Base-by-base conservation (phyloP, 768 basidiomycete genomes). In the Tricholoma bakamatsutake region DNA sequence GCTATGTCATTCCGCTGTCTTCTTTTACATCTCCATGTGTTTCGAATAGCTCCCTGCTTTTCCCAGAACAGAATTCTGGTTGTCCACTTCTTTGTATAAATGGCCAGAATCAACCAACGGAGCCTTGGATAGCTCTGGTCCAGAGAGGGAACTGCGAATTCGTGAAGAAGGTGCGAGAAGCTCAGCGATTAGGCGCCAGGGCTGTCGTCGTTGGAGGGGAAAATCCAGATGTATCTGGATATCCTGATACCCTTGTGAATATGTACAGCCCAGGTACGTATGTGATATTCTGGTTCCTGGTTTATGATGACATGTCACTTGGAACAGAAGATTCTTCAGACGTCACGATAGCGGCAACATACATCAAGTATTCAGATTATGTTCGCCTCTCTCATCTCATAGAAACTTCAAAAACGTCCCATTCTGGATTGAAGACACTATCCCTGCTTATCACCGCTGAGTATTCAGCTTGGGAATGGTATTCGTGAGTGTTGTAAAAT, bases 171-270 rank as follows among this genome's bases (percentile, higher is more conserved):
- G 91, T 85, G 35, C 73, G 87, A 48, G 82, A 84, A 61, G 88
- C 85, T 6, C 80, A 84, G 65, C 67, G 77, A 43, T 73, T 91
- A 18, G 94, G 94, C 9, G 94, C 95, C 5, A 82, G 76, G 62
- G 96, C 87, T 4, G 86, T 97, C 46, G 85, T 98, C n/a, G 91
- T 98, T 7, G 96, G 95, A 35, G 95, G 95, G 34, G 79, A 85
- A 60, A 76, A 85, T 62, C 85, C 85, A 17, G 81, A 78, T 17
- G 64, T 78, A 55, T 80, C 77, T 34, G 90, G 84, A 6, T 79
- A 80, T 59, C 82, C 93, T 34, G 87, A 93, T 65, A 78, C 82
- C 27, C 76, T 97, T 58, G 80, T 94, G 52, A 93, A 89, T 63
- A 95, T 97, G 91, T 97, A 90, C 72, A 90, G 88, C 68, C 90